Base-by-base conservation (phyloP, 352 stramenopile species). In the Pseudoperonospora humuli region DNA sequence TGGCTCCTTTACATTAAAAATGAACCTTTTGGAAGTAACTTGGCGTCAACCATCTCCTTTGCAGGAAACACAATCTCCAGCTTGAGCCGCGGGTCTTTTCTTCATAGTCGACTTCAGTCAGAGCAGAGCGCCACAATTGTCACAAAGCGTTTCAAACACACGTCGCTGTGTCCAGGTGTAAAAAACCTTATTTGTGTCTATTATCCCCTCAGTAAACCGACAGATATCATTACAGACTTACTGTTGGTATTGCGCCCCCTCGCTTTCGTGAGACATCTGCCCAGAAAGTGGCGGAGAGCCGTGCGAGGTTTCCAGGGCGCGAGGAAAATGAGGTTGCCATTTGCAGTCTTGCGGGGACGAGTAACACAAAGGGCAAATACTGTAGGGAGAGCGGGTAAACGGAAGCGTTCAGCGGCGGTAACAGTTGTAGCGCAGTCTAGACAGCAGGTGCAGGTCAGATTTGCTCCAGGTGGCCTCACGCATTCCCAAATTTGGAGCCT, bases 221-320 rank as follows among this genome's bases (percentile, higher is more conserved):
- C 28, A 17, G 4, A 17, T 15, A 5, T 10, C 24, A 11, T 7
- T 24, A 35, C 24, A 11, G 26, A 27, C 23, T 32, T 39, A 14
- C 11, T 24, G 14, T 15, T 29, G 15, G 33, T 21, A 13, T 20
- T 10, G 20, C 49, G 54, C 54, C 54, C 49, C 49, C 43, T 64
- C 50, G 55, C 50, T 56, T 35, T 49, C 27, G 39, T 64, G 55
- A 64, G 55, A 64, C 55, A 64, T 29, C 23, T 64, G 55, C 48
- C 55, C 55, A 64, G 55, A 64, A 60, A 31, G 38, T 28, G 26
- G 44, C 18, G 33, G 48, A 56, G 42, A 59, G 54, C 49, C 54
- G 54, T 54, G 54, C 48, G 54, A 54, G 45, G 50, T 43, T 53
- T 52, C 33, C 25, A 56, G 35, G 37, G 38, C 28, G 45, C 27